Conservation (phyloP, 2,329 filamentous ascomycete species). For the Fusarium protoensiforme region DNA sequence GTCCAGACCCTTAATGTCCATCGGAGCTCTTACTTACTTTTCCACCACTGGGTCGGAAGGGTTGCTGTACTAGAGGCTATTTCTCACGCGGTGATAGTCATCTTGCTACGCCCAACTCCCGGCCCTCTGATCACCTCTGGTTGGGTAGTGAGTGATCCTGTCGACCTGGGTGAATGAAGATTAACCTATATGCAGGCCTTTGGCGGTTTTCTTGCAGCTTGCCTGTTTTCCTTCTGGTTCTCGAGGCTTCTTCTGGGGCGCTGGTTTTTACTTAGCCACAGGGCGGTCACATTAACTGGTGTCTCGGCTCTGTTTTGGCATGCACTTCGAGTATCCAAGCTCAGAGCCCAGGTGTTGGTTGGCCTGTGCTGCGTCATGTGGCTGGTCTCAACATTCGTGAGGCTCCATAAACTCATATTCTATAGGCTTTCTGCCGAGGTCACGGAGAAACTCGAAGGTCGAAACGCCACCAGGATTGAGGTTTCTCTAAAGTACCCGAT, state of each 20-base stretch:
- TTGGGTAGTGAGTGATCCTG: background rate
- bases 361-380: background rate
- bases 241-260: background rate
- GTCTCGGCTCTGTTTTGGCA: slow-evolving; percentile 6
- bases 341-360: background rate
- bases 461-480: slow-evolving; percentile 6
- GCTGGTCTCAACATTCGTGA: background rate
- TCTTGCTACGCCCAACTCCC: background rate
- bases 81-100: background rate
- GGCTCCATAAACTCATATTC: background rate
- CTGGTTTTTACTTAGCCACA: background rate
- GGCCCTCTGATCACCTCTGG: background rate
- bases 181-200: background rate
- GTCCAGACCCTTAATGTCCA: slow-evolving; percentile 11
- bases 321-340: background rate
- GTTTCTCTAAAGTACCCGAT: background rate
- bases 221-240: background rate
- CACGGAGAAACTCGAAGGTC: background rate
- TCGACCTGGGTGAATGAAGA: background rate
- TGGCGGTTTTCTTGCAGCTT: background rate
- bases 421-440: background rate
- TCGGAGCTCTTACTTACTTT: slow-evolving; percentile 10
- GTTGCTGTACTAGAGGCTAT: slow-evolving; percentile 5
- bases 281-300: background rate
- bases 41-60: slow-evolving; percentile 12